Evolutionary conservation across 1,139 yeast genomes (phyloP), one percentile per base, ranked within the genome.

Genomic region (Debaryomycetaceae sp.): DNA sequence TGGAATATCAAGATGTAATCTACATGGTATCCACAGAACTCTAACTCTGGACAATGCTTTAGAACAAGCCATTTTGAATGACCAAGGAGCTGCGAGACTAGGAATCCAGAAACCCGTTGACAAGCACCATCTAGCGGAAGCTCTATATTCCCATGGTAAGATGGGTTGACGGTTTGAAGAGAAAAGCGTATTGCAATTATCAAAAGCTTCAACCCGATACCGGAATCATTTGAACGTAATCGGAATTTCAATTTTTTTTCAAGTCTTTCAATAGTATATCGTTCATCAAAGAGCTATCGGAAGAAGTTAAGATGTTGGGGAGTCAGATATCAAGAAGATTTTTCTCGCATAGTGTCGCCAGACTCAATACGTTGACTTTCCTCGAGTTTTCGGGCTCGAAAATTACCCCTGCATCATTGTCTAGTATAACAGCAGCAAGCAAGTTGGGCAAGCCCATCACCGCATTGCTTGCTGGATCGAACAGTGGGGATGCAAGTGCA

Each of bases 341-440:
- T 22, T 69, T 74, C 45, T 60, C 71, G 33, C 51, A 62, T 6
- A 51, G 66, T 3, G 50, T 50, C 24, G 45, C 52, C 13, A 56
- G 62, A 40, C 58, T 65, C 35, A 62, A 72, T 36, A 88, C 97
- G 0, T 75, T 91, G 56, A 84, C 95, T 1, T 80, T 87, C 53
- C 68, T 90, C 39, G 97, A 90, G 66, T 72, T 83, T 39, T 55
- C 66, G 11, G 83, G 83, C 13, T 56, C 71, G 5, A 60, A 65
- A 44, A 68, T 87, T 43, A 67, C 84, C 1, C 80, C 95, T 3
- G 80, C 87, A 2, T 80, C 96, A 3, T 73, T 87, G 48, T 80
- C 86, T 5, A 68, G 87, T 3, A 59, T 86, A 34, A 68, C 76
- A 7, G 93, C 93, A 5, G 90, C 93, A n/a, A 59, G 60, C 38